A percentile compares a stretch with the other conserved stretches of the same genome.
Evolutionary conservation across 805 yeast species (phyloP).

Genomic region (Candida hispaniensis): DNA sequence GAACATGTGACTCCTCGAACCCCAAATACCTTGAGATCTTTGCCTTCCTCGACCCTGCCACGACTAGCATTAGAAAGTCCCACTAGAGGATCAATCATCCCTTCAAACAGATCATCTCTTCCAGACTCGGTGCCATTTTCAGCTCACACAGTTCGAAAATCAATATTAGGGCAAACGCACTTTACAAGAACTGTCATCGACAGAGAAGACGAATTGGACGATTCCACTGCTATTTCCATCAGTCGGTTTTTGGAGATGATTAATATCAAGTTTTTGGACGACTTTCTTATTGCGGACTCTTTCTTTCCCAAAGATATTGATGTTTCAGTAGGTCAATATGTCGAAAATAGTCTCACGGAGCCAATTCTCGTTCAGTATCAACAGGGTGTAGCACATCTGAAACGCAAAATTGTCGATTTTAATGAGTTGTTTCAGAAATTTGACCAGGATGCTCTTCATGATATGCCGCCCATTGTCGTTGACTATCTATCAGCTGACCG

Average conservation of each 20-base stretch:
- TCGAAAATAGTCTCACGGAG: slow-evolving; percentile 1
- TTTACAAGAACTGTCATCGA: too few species aligned
- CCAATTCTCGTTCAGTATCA: slow-evolving; percentile 6
- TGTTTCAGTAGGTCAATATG: background rate
- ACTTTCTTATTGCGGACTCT: slow-evolving; percentile 6
- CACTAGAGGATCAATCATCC: too few species aligned
- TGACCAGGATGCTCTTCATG: slow-evolving; percentile 5
- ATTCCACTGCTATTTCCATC: slow-evolving; percentile 3
- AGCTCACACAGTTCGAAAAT: too few species aligned
- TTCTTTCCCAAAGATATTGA: background rate
- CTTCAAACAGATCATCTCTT: too few species aligned
- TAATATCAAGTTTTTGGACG: slow-evolving; percentile 13
- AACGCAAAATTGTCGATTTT: slow-evolving; percentile 5
- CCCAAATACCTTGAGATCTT: too few species aligned
- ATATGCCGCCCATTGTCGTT: slow-evolving; percentile 10
- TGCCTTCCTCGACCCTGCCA: too few species aligned
- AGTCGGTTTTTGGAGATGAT: slow-evolving; percentile 5
- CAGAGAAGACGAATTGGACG: too few species aligned
- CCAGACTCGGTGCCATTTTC: too few species aligned
- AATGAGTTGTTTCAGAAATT: slow-evolving; percentile 2
- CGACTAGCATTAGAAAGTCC: too few species aligned
- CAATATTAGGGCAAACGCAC: too few species aligned
- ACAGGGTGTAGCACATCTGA: slow-evolving; percentile 9
- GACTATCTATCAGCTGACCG: slow-evolving; percentile 9
- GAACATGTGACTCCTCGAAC: too few species aligned